phyloP scores from a whole-genome alignment of 495 filamentous ascomycete genomes.

The Penicillium nucicola region DNA sequence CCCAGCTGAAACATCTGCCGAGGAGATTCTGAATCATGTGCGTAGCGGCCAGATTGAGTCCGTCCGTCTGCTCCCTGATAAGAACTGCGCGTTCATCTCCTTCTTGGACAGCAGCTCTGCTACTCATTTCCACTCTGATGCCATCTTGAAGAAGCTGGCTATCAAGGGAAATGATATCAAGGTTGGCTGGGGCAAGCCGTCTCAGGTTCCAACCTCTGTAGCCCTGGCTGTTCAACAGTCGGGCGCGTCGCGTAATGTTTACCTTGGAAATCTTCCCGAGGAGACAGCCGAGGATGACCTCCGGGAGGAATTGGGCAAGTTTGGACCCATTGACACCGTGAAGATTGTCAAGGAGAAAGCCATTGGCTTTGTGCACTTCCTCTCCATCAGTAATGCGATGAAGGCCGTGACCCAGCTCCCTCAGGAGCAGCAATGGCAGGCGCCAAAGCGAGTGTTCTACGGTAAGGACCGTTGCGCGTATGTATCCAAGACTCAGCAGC shows the following conservation, averaged over 20 bases:
- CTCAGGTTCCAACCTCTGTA: constrained; percentile 95
- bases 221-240: constrained; percentile 95
- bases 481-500: constrained; percentile 98
- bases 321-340: constrained; percentile 93
- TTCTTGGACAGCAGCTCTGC: constrained; percentile 96
- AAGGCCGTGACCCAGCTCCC: constrained; percentile 97
- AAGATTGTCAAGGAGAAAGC: constrained; percentile 98
- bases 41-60: constrained; percentile 98
- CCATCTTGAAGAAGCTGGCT: constrained; percentile 97
- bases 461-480: constrained; percentile 98
- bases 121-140: constrained; percentile 98
- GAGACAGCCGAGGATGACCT: constrained; percentile 88
- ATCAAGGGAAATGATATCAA: constrained; percentile 99
- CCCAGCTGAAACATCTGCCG: constrained; percentile 93
- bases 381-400: constrained; percentile 96
- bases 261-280: constrained; percentile 89
- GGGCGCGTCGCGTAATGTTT: constrained; percentile 96
- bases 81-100: constrained; percentile 99
- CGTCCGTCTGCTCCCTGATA: constrained; percentile 90
- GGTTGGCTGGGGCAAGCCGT: constrained; percentile 98
- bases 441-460: constrained; percentile 93
- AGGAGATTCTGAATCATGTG: constrained; percentile 96
- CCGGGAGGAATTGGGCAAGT: constrained; percentile 93
- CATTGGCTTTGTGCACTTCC: constrained; percentile 96
- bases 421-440: constrained; percentile 95